phyloP scores from a whole-genome alignment of 306 rosid species.

The Rosa multiflora region DNA sequence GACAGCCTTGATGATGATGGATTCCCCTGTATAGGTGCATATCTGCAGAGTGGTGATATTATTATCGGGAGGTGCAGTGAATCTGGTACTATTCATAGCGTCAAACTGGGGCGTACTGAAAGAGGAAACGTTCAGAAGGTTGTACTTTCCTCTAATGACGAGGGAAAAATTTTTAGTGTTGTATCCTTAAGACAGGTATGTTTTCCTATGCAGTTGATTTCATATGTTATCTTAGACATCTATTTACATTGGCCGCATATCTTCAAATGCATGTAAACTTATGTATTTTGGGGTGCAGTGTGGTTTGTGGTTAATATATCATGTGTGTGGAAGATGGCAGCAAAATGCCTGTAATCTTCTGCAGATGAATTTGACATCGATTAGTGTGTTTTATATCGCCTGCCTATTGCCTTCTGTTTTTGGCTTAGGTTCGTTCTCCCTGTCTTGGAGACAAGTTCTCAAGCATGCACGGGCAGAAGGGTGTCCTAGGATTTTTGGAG shows the following conservation, averaged over 20 bases:
- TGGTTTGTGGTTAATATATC: too few species aligned
- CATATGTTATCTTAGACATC: neutral
- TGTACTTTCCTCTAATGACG: slow-evolving; percentile 85
- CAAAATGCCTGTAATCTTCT: neutral
- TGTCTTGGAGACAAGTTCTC: slow-evolving; percentile 96
- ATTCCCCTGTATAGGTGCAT: slow-evolving; percentile 77
- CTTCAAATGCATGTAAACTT: neutral
- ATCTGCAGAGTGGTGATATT: slow-evolving; percentile 85
- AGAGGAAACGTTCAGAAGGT: slow-evolving; percentile 96
- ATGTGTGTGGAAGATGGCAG: slow-evolving; percentile 3
- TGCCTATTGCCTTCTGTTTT: slow-evolving; percentile 4
- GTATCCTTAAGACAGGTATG: slow-evolving; percentile 94
- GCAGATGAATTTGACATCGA: neutral
- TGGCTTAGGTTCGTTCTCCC: slow-evolving; percentile 76
- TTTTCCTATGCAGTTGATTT: neutral
- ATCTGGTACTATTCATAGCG: slow-evolving; percentile 76
- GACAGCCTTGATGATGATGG: slow-evolving; percentile 94
- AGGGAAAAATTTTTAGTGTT: slow-evolving; percentile 79
- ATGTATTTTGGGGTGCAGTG: neutral
- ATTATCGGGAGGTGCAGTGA: slow-evolving; percentile 81
- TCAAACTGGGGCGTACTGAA: slow-evolving; percentile 85
- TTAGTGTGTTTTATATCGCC: neutral
- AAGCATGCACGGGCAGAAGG: slow-evolving; percentile 98
- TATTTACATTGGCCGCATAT: neutral
- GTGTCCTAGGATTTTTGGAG: slow-evolving; percentile 89